These are phyloP conservation scores for Colletotrichum spinosum DNA, from an alignment of 2,329 filamentous ascomycete species.

Conservation along the genomic window DNA sequence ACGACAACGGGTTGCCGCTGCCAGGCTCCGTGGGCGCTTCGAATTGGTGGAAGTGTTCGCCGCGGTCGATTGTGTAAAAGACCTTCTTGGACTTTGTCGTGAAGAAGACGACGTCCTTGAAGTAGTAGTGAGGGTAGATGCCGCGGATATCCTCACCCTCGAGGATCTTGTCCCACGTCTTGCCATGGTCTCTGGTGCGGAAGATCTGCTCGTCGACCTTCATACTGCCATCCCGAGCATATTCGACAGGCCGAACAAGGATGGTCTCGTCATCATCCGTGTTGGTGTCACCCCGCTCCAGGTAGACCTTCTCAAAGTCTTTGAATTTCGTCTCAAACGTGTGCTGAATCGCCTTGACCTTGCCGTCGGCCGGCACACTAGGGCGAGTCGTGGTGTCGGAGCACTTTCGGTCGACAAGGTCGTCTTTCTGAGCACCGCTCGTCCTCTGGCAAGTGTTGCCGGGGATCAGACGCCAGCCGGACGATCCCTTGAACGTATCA, in stretches of 20 bases:
- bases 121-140: conserved; percentile 83
- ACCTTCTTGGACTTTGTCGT: conserved; percentile 75
- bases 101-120: conserved; percentile 89
- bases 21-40: conserved; percentile 70
- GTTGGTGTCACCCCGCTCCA: conserved; percentile 79
- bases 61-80: conserved; percentile 85
- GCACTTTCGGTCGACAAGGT: conserved; percentile 81
- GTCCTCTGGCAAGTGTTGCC: conserved; percentile 78
- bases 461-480: conserved; percentile 92
- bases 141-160: conserved; percentile 75
- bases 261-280: conserved; percentile 78
- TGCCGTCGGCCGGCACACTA: conserved; percentile 70
- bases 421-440: conserved; percentile 73
- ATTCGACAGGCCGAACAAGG: conserved; percentile 62
- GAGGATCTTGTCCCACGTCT: conserved; percentile 80
- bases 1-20: conserved; percentile 67
- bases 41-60: conserved; percentile 79
- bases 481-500: conserved; percentile 84
- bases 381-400: conserved; percentile 63
- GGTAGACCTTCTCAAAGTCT: conserved; percentile 73
- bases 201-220: conserved; percentile 69
- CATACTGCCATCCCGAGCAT: conserved; percentile 43
- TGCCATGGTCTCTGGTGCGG: conserved; percentile 88
- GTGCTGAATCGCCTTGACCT: conserved; percentile 71
- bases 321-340: conserved; percentile 70